Percentiles rank a stretch among this genome's conserved stretches.
These are phyloP conservation scores for Conringia planisiliqua DNA, from an alignment of 345 rosid species.

Conservation along the genomic window DNA sequence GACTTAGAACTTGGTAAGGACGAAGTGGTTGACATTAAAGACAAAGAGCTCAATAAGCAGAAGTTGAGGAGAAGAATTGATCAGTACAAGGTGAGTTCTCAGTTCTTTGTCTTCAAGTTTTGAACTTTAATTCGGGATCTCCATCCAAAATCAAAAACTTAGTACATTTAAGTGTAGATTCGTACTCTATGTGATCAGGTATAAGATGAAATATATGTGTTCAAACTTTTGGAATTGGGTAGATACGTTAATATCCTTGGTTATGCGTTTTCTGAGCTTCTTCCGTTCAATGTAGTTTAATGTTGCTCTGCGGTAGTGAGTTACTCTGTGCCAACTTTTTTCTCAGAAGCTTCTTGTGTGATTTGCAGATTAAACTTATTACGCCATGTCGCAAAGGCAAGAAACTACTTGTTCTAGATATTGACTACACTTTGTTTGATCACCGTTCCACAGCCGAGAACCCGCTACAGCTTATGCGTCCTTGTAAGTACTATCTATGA, in stretches of 20 bases:
- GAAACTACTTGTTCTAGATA: conserved; percentile 88
- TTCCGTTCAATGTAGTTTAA: not conserved
- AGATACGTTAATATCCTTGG: not conserved
- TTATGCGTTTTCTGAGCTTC: not conserved
- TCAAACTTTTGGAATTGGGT: not conserved
- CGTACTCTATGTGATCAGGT: not conserved
- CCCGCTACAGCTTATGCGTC: conserved; percentile 90
- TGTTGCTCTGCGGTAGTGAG: not conserved
- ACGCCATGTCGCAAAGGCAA: conserved; percentile 84
- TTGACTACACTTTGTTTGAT: conserved; percentile 94
- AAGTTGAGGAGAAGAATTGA: conserved; percentile 65
- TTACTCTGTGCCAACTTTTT: not conserved
- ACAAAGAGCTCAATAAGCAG: conserved; percentile 79
- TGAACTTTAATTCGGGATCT: not conserved
- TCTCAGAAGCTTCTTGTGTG: conserved; percentile 1
- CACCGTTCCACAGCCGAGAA: conserved; percentile 93
- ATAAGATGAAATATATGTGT: not conserved
- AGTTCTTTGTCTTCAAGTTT: not conserved
- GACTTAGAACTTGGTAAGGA: conserved; percentile 90
- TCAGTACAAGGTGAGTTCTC: conserved; percentile 63
- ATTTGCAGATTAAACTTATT: conserved; percentile 58
- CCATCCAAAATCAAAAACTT: not conserved
- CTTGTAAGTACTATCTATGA: conserved; percentile 51
- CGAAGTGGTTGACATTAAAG: conserved; percentile 81
- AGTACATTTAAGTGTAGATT: not conserved